Evolutionary conservation across 2,329 filamentous ascomycete genomes (phyloP).

Genomic region (Pseudocercospora fijiensis): DNA sequence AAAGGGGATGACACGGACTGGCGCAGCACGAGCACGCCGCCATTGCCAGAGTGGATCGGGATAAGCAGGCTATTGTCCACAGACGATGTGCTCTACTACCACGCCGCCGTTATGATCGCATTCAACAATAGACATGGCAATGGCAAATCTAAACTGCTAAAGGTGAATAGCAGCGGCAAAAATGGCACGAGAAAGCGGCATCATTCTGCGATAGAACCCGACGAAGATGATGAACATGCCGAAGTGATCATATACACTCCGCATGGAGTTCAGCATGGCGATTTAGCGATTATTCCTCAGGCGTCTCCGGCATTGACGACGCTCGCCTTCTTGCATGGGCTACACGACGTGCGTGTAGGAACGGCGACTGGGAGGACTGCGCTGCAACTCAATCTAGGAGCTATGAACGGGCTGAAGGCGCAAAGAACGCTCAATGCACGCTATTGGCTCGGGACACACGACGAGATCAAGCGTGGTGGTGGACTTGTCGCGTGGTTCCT

Average conservation of each 20-base stretch:
- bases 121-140: slow-evolving; percentile 45
- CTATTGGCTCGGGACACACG: slow-evolving; percentile 67
- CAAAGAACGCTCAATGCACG: slow-evolving; percentile 54
- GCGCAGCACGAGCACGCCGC: slow-evolving; percentile 46
- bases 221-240: slow-evolving; percentile 39
- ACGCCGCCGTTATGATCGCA: slow-evolving; percentile 60
- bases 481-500: slow-evolving; percentile 57
- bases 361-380: slow-evolving; percentile 31
- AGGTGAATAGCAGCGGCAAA: slow-evolving; percentile 28
- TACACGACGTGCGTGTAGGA: slow-evolving; percentile 60
- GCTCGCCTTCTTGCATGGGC: slow-evolving; percentile 62
- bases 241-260: slow-evolving; percentile 65
- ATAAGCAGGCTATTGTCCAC: slow-evolving; percentile 58
- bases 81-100: slow-evolving; percentile 59
- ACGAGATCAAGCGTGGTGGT: slow-evolving; percentile 61
- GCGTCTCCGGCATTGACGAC: slow-evolving; percentile 52
- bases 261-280: slow-evolving; percentile 55
- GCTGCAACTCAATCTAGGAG: slow-evolving; percentile 64
- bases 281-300: slow-evolving; percentile 46
- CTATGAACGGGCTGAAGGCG: slow-evolving; percentile 59
- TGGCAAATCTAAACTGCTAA: slow-evolving; percentile 7
- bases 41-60: slow-evolving; percentile 61
- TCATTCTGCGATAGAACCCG: slow-evolving; percentile 17
- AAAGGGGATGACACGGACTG: slow-evolving; percentile 43
- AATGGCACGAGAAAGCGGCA: slow-evolving; percentile 25